Percentiles rank a stretch among this genome's conserved stretches.
Evolutionary conservation across 176 grass and related monocot genomes (phyloP).

Genomic region (Alopecurus myosuroides): DNA sequence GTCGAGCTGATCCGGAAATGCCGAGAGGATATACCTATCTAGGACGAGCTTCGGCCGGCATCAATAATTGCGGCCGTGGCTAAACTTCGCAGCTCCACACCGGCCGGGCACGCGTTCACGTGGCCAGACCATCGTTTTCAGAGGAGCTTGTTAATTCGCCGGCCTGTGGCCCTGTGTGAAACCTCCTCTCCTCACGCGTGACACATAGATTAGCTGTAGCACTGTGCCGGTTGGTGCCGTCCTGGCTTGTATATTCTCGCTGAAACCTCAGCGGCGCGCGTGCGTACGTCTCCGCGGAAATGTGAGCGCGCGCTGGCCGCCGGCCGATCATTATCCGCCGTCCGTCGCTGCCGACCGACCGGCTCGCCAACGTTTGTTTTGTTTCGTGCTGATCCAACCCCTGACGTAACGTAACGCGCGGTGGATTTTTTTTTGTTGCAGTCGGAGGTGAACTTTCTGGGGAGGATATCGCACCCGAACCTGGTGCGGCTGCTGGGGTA

Average conservation of each 20-base stretch:
- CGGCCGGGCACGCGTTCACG: constrained; percentile 26
- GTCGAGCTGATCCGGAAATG: neutral
- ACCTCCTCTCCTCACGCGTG: neutral
- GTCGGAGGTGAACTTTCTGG: constrained; percentile 72
- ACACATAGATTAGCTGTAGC: neutral
- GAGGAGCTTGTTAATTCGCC: neutral
- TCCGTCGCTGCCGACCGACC: neutral
- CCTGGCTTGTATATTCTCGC: neutral
- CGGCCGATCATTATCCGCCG: neutral
- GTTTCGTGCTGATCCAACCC: neutral
- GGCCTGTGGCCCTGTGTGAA: neutral
- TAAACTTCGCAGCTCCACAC: neutral
- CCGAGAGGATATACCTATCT: neutral
- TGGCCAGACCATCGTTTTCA: constrained; percentile 24
- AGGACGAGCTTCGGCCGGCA: neutral
- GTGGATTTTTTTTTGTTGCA: constrained; percentile 16
- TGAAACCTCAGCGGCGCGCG: neutral
- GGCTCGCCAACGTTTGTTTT: neutral
- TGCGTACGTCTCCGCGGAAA: no score
- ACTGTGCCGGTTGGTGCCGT: neutral
- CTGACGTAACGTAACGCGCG: neutral
- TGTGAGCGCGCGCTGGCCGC: no score
- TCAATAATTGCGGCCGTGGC: neutral
- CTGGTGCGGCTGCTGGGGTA: constrained; percentile 76
- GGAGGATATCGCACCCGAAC: constrained; percentile 72